Evolutionary conservation across 805 yeast genomes (phyloP), one percentile per base, ranked within the genome.

Genomic region (Metschnikowia similis): DNA sequence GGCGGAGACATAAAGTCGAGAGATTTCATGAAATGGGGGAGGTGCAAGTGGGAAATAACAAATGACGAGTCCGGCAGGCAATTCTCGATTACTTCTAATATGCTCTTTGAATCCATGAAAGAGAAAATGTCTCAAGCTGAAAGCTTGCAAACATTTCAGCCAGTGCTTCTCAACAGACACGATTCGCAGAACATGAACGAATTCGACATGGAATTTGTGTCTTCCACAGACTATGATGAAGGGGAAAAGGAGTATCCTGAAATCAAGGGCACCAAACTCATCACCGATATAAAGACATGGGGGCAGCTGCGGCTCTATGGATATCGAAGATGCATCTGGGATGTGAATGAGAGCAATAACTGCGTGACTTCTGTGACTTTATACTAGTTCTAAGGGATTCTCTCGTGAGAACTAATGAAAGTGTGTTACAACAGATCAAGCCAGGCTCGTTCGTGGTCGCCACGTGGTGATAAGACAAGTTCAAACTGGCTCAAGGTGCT

Each of bases 1-100:
- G 84, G 84, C 34, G 69, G 73, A 8, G 60, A 74, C 4, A 69
- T 77, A n/a, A 79, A 77, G 54, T 72, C 80, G 3, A 63, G 77
- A 28, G 77, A 76, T 44, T 82, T 82, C 58, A 72, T 79, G 66
- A 77, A 71, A 47, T 82, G 84, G 73, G 76, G 76, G 54, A 70
- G 71, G 51, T 72, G 83, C 52, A 69, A 72, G 47, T 77, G 81
- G 80, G 60, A 56, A 42, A 60, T 76, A 35, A 48, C 37, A 17
- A 58, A 60, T 9, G 35, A 35, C 6, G 43, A 48, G 6, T 52
- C 43, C 4, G 21, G 32, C 8, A 49, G 45, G n/a, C 45, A 48
- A 6, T 44, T 52, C 10, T 41, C 36, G 21, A 57, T 61, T n/a
- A 47, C 58, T 46, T 66, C 71, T 7, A 55, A 59, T 2, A 63